Conservation (phyloP, 495 filamentous ascomycete species). For the Penicillium odoratum region DNA sequence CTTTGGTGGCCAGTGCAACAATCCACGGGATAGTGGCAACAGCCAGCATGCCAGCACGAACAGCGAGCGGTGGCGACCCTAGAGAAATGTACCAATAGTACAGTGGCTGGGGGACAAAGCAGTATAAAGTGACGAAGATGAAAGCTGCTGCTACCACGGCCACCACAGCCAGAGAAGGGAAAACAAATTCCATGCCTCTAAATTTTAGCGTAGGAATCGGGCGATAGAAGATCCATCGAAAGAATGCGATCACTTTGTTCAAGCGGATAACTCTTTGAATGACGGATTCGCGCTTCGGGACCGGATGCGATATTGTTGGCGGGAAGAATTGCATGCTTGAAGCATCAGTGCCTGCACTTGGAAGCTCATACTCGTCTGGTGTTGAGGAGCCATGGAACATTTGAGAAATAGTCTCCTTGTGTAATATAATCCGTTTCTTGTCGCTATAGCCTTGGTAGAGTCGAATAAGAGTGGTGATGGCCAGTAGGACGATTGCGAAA, state of each 20-base stretch:
- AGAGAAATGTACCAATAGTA: slow-evolving; percentile 80
- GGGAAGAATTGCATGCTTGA: slow-evolving; percentile 74
- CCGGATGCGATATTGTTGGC: slow-evolving; percentile 44
- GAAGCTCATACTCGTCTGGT: slow-evolving; percentile 66
- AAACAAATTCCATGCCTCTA: slow-evolving; percentile 62
- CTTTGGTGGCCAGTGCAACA: slow-evolving; percentile 84
- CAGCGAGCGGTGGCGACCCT: slow-evolving; percentile 86
- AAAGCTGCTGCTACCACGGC: slow-evolving; percentile 63
- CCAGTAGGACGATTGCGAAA: slow-evolving; percentile 71
- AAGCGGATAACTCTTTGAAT: slow-evolving; percentile 67
- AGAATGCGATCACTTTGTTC: slow-evolving; percentile 73
- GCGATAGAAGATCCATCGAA: slow-evolving; percentile 83
- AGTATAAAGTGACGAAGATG: slow-evolving; percentile 74
- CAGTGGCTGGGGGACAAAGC: slow-evolving; percentile 78
- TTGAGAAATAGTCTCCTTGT: slow-evolving; percentile 68
- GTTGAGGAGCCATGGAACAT: slow-evolving; percentile 54
- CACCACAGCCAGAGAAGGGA: slow-evolving; percentile 73
- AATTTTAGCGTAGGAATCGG: slow-evolving; percentile 70
- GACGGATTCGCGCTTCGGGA: slow-evolving; percentile 60
- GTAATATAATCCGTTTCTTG: slow-evolving; percentile 79
- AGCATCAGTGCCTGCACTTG: slow-evolving; percentile 65
- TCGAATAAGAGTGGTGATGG: slow-evolving; percentile 61
- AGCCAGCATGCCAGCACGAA: slow-evolving; percentile 90
- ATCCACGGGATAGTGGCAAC: slow-evolving; percentile 96
- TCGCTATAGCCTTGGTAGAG: slow-evolving; percentile 86